phyloP scores from a whole-genome alignment of 345 rosid genomes.

The Acer yangbiense region DNA sequence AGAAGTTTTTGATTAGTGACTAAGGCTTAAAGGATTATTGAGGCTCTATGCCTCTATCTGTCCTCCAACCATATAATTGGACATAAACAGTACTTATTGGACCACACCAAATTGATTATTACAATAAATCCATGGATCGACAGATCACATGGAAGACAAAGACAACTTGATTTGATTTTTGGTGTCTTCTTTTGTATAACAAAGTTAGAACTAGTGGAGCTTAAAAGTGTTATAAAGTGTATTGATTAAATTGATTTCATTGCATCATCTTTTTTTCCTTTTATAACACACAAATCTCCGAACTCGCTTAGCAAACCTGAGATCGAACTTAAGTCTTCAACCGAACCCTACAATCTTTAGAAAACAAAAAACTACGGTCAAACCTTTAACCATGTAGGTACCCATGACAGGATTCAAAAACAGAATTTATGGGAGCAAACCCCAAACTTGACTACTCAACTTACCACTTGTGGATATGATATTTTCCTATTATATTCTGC shows the following conservation, averaged over 20 bases:
- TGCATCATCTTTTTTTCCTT: no score
- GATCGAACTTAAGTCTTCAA: no score
- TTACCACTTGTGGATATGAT: no score
- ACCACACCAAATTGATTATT: neutral
- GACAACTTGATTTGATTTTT: constrained; percentile 7
- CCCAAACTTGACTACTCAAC: no score
- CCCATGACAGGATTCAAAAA: no score
- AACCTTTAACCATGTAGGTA: no score
- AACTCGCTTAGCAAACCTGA: no score
- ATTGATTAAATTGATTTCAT: neutral
- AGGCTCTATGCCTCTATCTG: neutral
- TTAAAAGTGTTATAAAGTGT: constrained; percentile 9
- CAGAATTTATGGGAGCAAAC: no score
- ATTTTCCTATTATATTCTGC: neutral
- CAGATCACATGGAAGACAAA: constrained; percentile 24
- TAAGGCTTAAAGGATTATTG: neutral
- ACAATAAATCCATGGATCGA: constrained; percentile 7
- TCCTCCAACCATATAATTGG: constrained; percentile 5
- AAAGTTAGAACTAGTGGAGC: neutral
- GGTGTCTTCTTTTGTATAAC: neutral
- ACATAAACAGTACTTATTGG: constrained; percentile 1
- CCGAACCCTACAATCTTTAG: no score
- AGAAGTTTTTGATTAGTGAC: neutral
- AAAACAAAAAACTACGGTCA: no score
- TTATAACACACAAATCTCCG: no score